phyloP scores from a whole-genome alignment of 2,329 filamentous ascomycete genomes.

The Dothistroma pini region DNA sequence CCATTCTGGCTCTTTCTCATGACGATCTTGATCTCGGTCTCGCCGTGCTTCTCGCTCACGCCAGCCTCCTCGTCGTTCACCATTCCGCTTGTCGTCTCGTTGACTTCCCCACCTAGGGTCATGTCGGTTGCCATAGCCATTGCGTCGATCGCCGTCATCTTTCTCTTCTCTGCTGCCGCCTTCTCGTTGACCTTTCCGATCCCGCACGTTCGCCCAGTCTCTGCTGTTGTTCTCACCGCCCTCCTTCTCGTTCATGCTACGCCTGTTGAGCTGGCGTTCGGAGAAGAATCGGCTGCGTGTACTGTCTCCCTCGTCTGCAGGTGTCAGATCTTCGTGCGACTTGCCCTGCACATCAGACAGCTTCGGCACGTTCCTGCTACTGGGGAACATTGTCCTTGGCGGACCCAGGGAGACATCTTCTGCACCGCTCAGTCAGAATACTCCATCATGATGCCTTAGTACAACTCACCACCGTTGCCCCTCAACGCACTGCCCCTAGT shows the following conservation, averaged over 20 bases:
- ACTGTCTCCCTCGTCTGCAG: constrained; percentile 38
- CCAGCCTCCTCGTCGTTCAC: constrained; percentile 56
- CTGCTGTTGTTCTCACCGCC: constrained; percentile 39
- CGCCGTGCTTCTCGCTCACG: constrained; percentile 41
- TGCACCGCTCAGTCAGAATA: constrained; percentile 47
- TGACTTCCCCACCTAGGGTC: constrained; percentile 58
- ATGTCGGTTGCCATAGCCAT: constrained; percentile 64
- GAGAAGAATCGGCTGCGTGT: constrained; percentile 40
- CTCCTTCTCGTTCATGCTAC: constrained; percentile 37
- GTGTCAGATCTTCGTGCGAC: constrained; percentile 31
- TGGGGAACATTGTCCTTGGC: constrained; percentile 77
- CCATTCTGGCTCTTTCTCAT: constrained; percentile 88
- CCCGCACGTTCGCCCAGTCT: constrained; percentile 72
- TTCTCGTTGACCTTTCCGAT: constrained; percentile 47
- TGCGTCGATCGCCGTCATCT: constrained; percentile 56
- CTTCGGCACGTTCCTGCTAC: constrained; percentile 57
- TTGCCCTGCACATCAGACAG: constrained; percentile 31
- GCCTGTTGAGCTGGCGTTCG: constrained; percentile 42
- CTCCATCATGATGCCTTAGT: not conserved
- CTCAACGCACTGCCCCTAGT: constrained; percentile 23
- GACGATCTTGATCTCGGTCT: constrained; percentile 55
- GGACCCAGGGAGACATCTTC: constrained; percentile 86
- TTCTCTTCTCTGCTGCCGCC: constrained; percentile 27
- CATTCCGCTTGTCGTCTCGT: constrained; percentile 37
- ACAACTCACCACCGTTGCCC: constrained; percentile 27